Evolutionary conservation across 2,329 filamentous ascomycete genomes (phyloP).

Genomic region (Fusarium equiseti): DNA sequence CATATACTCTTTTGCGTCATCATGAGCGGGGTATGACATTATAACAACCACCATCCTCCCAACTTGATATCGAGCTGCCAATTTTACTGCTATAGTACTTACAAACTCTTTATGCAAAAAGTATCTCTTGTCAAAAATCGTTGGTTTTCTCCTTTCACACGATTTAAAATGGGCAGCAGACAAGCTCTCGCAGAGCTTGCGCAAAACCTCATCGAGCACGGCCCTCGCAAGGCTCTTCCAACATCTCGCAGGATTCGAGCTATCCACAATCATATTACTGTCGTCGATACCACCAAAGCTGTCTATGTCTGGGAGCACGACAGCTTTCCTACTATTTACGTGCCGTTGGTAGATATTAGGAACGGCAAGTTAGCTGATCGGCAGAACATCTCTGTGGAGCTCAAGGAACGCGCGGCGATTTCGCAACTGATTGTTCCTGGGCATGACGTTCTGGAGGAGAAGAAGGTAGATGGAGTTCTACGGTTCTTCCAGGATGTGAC

Average conservation of each 20-base stretch:
- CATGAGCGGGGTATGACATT: constrained; percentile 36
- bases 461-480: constrained; percentile 52
- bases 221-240: constrained; percentile 31
- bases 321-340: constrained; percentile 61
- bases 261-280: constrained; percentile 49
- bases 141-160: background rate
- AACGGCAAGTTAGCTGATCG: constrained; percentile 48
- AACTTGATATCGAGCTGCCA: background rate
- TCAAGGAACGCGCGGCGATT: constrained; percentile 46
- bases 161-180: background rate
- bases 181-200: constrained; percentile 16
- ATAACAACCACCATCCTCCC: background rate
- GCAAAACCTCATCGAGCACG: constrained; percentile 29
- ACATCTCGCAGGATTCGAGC: constrained; percentile 52
- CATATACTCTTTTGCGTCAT: constrained; percentile 26
- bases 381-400: constrained; percentile 44
- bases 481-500: constrained; percentile 56
- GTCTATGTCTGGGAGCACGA: constrained; percentile 61
- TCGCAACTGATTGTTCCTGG: constrained; percentile 50
- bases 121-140: background rate
- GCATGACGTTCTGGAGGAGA: constrained; percentile 40
- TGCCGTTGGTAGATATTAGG: constrained; percentile 50
- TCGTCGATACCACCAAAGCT: constrained; percentile 55
- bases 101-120: background rate
- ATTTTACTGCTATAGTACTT: background rate